Percentiles rank a stretch among this genome's conserved stretches.
Evolutionary conservation across 352 stramenopile genomes (phyloP).

Genomic region (Aphanomyces stellatus): DNA sequence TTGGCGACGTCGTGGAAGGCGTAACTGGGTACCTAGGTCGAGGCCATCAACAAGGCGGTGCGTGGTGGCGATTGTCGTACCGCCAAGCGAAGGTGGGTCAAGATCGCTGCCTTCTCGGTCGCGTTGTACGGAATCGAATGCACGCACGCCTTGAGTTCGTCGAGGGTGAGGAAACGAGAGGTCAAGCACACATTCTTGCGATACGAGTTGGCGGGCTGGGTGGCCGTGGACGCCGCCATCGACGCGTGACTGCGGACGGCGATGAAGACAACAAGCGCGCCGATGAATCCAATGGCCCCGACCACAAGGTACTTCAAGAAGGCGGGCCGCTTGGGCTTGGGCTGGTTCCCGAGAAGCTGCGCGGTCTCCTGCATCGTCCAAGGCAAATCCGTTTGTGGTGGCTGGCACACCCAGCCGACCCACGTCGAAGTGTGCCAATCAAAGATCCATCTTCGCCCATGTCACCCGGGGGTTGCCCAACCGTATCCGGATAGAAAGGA

Average conservation of each 20-base stretch:
- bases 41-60: too few relatives aligned
- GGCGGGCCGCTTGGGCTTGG: too few relatives aligned
- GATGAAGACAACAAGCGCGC: neutral
- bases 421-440: neutral
- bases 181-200: slow-evolving; percentile 1
- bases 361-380: neutral
- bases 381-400: neutral
- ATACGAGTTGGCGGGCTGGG: too few relatives aligned
- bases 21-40: slow-evolving; percentile 14
- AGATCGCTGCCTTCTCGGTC: neutral
- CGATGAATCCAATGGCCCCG: neutral
- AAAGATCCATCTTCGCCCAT: neutral
- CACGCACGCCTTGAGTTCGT: slow-evolving; percentile 11
- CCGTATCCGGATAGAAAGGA: neutral
- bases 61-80: neutral
- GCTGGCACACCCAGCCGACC: neutral
- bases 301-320: neutral
- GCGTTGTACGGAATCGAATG: slow-evolving; percentile 14
- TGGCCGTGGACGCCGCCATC: neutral
- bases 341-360: neutral
- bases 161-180: slow-evolving; percentile 8
- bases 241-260: neutral
- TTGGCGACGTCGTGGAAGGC: slow-evolving; percentile 10
- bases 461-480: neutral
- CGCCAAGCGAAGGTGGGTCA: slow-evolving; percentile 2